Base-by-base conservation (phyloP, 345 rosid species). In the Eucalyptus fibrosa region DNA sequence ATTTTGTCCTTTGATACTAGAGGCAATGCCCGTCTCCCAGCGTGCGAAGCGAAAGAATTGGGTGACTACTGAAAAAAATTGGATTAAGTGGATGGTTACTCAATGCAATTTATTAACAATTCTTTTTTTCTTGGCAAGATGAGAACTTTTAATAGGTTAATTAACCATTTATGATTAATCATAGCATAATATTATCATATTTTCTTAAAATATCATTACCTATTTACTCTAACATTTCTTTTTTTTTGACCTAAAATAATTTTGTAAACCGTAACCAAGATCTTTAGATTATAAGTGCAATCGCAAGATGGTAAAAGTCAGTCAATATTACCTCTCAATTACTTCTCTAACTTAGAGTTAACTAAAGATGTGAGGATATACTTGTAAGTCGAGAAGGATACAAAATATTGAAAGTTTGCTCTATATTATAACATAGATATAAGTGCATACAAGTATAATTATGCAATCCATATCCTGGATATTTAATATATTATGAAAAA, bases 391-490 rank as follows among this genome's bases (percentile, higher is more conserved):
- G 40, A 16, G 77, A 65, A 4, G 40, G 77, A 65, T 0, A 65
- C 10, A 7, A 65, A 65, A 65, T 15, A n/a, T 65, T 15, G 77
- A 65, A n/a, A 14, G 34, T 65, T 65, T n/a, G 37, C 21, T 65
- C 0, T 15, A n/a, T 65, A 65, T 65, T 65, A n/a, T n/a, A 65
- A n/a, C 37, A 16, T n/a, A 65, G 21, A 65, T n/a, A 65, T 65
- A n/a, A n/a, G 37, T 62, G 59, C 26, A 53, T 8, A 53, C n/a
- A 53, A 53, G 59, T 53, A 53, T 53, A 53, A 53, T 53, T 53
- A 0, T 7, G 69, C 69, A 62, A 62, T 28, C 32, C 30, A 56
- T 56, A 56, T 56, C 30, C 0, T 0, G 14, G 14, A 56, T 62
- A 62, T 62, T 62, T 30, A 30, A 62, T 62, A 62, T 28, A 30